Conservation (phyloP, 768 basidiomycete species). For the Russula sp. region DNA sequence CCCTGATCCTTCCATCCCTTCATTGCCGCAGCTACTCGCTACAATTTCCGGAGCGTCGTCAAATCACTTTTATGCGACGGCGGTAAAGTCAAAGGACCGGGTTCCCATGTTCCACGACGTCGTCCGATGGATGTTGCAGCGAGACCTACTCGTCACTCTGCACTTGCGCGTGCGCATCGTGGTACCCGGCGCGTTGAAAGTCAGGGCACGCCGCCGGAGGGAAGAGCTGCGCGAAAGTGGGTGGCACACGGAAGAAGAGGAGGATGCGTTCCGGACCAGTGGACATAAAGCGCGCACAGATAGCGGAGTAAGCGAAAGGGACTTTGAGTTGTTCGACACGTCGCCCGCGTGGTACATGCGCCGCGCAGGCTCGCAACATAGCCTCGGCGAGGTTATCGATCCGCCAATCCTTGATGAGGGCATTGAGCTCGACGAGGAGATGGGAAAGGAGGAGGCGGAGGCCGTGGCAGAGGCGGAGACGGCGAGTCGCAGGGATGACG, state of each 20-base stretch:
- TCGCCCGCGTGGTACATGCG: slow-evolving; percentile 37
- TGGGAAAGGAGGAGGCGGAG: slow-evolving; percentile 28
- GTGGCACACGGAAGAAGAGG: slow-evolving; percentile 29
- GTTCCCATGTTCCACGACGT: slow-evolving; percentile 74
- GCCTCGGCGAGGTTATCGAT: slow-evolving; percentile 32
- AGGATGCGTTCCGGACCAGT: slow-evolving; percentile 4
- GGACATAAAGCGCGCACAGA: slow-evolving; percentile 4
- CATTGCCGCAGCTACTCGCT: slow-evolving; percentile 69
- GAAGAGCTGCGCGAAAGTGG: slow-evolving; percentile 34
- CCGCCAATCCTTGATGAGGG: slow-evolving; percentile 30
- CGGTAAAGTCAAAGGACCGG: slow-evolving; percentile 62
- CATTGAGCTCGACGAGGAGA: slow-evolving; percentile 29
- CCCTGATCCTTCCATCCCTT: slow-evolving; percentile 50
- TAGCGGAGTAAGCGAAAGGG: slow-evolving; percentile 10
- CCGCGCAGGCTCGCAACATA: slow-evolving; percentile 36
- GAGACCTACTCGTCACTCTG: slow-evolving; percentile 76
- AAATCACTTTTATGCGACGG: slow-evolving; percentile 75
- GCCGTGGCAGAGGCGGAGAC: slow-evolving; percentile 30
- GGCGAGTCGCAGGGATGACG: slow-evolving; percentile 33
- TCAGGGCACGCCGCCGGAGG: slow-evolving; percentile 44
- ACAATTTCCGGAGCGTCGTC: slow-evolving; percentile 64
- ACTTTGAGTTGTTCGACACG: slow-evolving; percentile 15
- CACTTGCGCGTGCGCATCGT: slow-evolving; percentile 84
- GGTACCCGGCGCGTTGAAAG: slow-evolving; percentile 71
- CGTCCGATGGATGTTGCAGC: slow-evolving; percentile 86